A percentile compares a stretch with the other conserved stretches of the same genome.
These are phyloP conservation scores for Leccinellum rugosiceps DNA, from an alignment of 768 basidiomycete genomes.

Conservation along the genomic window DNA sequence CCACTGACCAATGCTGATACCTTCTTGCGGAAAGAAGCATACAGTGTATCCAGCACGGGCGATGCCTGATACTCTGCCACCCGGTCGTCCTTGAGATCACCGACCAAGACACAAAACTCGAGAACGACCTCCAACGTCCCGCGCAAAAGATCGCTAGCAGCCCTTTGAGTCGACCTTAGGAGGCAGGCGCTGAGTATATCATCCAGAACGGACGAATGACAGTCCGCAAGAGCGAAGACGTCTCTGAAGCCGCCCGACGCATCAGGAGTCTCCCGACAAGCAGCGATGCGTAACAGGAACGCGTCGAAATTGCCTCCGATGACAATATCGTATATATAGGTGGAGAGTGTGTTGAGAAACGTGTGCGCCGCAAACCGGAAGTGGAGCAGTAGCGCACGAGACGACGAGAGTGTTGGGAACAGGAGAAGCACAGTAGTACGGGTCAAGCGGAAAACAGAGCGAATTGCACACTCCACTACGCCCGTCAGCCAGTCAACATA, in stretches of 20 bases:
- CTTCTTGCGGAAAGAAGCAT: slow-evolving; percentile 49
- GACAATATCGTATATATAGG: slow-evolving; percentile 78
- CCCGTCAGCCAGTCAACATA: not conserved
- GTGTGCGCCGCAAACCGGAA: slow-evolving; percentile 73
- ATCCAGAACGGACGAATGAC: slow-evolving; percentile 68
- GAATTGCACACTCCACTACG: slow-evolving; percentile 65
- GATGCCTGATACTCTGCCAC: slow-evolving; percentile 67
- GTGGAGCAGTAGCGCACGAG: slow-evolving; percentile 54
- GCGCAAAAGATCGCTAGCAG: slow-evolving; percentile 61
- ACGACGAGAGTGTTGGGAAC: slow-evolving; percentile 55
- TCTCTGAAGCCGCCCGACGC: slow-evolving; percentile 48
- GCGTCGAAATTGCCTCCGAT: slow-evolving; percentile 74
- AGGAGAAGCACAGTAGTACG: slow-evolving; percentile 40
- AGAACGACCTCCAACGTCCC: slow-evolving; percentile 62
- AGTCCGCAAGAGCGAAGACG: slow-evolving; percentile 65
- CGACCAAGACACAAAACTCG: slow-evolving; percentile 62
- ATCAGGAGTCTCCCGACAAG: slow-evolving; percentile 22
- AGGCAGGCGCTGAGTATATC: slow-evolving; percentile 75
- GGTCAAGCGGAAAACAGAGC: slow-evolving; percentile 64
- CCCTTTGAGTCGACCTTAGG: slow-evolving; percentile 62
- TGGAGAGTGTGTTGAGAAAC: slow-evolving; percentile 63
- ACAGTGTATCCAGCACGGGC: slow-evolving; percentile 51
- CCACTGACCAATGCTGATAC: slow-evolving; percentile 56
- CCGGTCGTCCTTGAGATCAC: slow-evolving; percentile 52
- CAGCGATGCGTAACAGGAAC: slow-evolving; percentile 49